Evolutionary conservation across 179 eudicot genomes (phyloP), one percentile per base, ranked within the genome.

Genomic region (Silene coronaria): DNA sequence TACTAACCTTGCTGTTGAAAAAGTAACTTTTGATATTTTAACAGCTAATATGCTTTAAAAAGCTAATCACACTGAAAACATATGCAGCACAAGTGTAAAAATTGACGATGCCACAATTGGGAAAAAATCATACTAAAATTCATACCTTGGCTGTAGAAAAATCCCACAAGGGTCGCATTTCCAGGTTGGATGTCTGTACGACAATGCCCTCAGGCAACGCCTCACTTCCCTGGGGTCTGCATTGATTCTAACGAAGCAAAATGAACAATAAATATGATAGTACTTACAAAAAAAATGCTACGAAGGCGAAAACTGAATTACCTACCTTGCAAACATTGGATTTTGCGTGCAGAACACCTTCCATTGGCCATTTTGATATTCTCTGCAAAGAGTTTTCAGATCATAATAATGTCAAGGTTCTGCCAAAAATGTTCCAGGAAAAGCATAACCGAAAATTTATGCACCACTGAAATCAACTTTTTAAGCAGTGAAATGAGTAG

Each of bases 121-220:
- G 12, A 42, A 9, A 42, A 42, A 42, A 42, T 42, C 13, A 42
- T 13, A 42, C 13, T 42, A 42, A 42, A 42, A 42, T 42, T 22
- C n/a, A n/a, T 61, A 81, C 86, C 76, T 75, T 75, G 60, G 14
- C 28, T 34, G 57, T 28, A 67, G 67, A 63, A 24, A 70, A 81
- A 76, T 73, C 79, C 87, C 87, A 84, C 27, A 84, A 79, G 2
- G 87, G 87, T 36, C 80, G 76, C 87, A 84, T 61, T 81, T 81
- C 76, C 57, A 84, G 73, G 80, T 84, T 78, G 19, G 84, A 84
- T 63, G 76, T 79, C 68, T 79, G 72, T 36, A 76, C 82, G 66
- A 84, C 79, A 64, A 84, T 79, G 55, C 87, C 87, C 79, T 76
- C 74, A 5, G 87, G 87, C 77, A 84, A 72, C 30, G 84, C 75